Percentiles rank a stretch among this genome's conserved stretches.
phyloP scores from a whole-genome alignment of 1,284 basidiomycete genomes.

The Cryptococcus sp. region DNA sequence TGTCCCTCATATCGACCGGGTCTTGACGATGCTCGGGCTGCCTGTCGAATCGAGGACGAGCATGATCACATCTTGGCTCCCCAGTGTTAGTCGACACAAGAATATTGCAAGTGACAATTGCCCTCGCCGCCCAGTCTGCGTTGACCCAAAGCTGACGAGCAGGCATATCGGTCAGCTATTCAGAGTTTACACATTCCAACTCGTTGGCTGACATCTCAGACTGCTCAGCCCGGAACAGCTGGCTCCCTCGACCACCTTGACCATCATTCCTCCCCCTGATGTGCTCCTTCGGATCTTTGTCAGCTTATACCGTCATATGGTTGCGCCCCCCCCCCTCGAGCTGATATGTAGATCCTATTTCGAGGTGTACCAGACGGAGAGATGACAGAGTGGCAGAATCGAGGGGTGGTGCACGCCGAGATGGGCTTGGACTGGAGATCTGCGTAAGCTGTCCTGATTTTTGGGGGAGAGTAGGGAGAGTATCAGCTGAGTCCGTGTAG shows the following conservation, averaged over 20 bases:
- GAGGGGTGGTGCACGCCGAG: conserved; percentile 31
- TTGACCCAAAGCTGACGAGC: not conserved
- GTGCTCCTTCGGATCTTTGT: conserved; percentile 37
- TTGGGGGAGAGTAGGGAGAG: too few relatives aligned
- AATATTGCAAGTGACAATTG: conserved; percentile 32
- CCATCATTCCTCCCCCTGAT: conserved; percentile 35
- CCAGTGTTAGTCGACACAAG: conserved; percentile 32
- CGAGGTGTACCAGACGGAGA: conserved; percentile 34
- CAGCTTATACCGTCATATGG: conserved; percentile 10
- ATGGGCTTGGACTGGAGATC: conserved; percentile 40
- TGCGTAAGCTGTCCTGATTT: conserved; percentile 25
- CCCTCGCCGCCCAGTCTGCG: not conserved
- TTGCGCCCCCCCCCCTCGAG: not conserved
- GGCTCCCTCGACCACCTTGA: conserved; percentile 22
- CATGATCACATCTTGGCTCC: conserved; percentile 42
- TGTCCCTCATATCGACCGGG: conserved; percentile 40
- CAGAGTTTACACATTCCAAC: not conserved
- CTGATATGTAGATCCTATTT: conserved; percentile 33
- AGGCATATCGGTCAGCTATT: conserved; percentile 28
- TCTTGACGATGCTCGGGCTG: conserved; percentile 31
- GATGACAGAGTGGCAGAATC: conserved; percentile 34
- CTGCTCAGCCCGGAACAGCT: conserved; percentile 34
- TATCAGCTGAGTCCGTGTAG: conserved; percentile 13
- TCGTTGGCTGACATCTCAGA: conserved; percentile 15
- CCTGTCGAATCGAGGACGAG: conserved; percentile 35